Conservation (phyloP, 2,329 filamentous ascomycete species). For the Aspergillus tamarii region DNA sequence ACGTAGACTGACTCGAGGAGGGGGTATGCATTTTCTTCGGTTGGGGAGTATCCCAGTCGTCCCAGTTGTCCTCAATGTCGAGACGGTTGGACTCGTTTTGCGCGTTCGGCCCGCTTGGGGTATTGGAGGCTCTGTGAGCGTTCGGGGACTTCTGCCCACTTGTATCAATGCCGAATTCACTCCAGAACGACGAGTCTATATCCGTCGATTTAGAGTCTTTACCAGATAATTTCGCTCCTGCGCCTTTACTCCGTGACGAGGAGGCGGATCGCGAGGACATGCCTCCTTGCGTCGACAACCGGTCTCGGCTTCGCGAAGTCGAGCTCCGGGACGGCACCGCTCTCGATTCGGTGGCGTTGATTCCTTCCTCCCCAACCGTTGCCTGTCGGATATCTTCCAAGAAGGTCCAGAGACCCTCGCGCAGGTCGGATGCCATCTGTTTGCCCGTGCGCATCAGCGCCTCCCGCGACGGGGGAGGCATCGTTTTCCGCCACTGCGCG, state of each 20-base stretch:
- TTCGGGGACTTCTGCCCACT: slow-evolving; percentile 44
- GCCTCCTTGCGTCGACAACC: slow-evolving; percentile 32
- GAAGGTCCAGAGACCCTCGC: slow-evolving; percentile 88
- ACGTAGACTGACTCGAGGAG: slow-evolving; percentile 53
- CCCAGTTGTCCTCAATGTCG: slow-evolving; percentile 57
- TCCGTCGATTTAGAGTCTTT: slow-evolving; percentile 47
- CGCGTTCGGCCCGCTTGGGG: slow-evolving; percentile 41
- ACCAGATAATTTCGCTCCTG: slow-evolving; percentile 39
- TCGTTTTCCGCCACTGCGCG: slow-evolving; percentile 45
- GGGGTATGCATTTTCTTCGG: slow-evolving; percentile 45
- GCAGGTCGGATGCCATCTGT: slow-evolving; percentile 87
- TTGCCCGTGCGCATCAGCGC: slow-evolving; percentile 63
- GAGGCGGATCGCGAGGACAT: slow-evolving; percentile 35
- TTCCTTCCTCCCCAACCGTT: slow-evolving; percentile 90
- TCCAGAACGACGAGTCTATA: slow-evolving; percentile 53
- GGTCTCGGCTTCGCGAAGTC: slow-evolving; percentile 37
- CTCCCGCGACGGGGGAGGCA: slow-evolving; percentile 52
- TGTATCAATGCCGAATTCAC: slow-evolving; percentile 55
- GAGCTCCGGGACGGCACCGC: slow-evolving; percentile 35
- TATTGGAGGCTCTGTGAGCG: slow-evolving; percentile 33
- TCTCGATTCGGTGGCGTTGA: slow-evolving; percentile 58
- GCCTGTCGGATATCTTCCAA: slow-evolving; percentile 94
- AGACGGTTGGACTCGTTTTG: slow-evolving; percentile 38
- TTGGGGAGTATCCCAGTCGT: slow-evolving; percentile 58
- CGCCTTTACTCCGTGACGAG: slow-evolving; percentile 33